Evolutionary conservation across 371 early-diverging fungal species (phyloP).

Genomic region (Mucor plumbeus): DNA sequence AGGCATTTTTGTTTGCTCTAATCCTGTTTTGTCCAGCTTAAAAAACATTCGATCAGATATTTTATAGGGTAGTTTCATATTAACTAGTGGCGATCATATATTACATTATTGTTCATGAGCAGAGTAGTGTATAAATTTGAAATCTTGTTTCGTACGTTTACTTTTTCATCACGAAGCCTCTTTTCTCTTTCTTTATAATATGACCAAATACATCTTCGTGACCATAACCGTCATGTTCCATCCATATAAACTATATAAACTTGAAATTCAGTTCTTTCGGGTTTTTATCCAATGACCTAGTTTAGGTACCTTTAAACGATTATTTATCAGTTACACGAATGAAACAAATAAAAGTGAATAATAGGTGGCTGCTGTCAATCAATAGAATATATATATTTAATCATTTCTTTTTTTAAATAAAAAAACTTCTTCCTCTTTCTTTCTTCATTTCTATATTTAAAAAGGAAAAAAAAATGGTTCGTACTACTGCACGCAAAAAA

Average conservation of each 20-base stretch:
- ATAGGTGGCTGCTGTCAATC: slow-evolving; percentile 8
- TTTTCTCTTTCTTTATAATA: too few relatives aligned
- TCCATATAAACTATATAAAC: neutral
- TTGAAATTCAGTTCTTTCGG: neutral
- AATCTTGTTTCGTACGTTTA: too few relatives aligned
- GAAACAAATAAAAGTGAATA: neutral
- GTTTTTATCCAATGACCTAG: neutral
- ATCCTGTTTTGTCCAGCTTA: too few relatives aligned
- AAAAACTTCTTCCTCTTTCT: slow-evolving; percentile 13
- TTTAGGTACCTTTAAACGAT: neutral
- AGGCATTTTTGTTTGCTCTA: too few relatives aligned
- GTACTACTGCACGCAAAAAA: slow-evolving; percentile 35
- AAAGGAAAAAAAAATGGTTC: slow-evolving; percentile 5
- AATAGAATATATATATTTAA: neutral
- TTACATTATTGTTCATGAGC: too few relatives aligned
- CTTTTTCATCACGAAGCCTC: too few relatives aligned
- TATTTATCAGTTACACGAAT: neutral
- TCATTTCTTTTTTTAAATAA: neutral
- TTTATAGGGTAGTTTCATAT: too few relatives aligned
- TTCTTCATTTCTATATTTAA: slow-evolving; percentile 1
- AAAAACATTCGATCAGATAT: too few relatives aligned
- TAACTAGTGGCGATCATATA: too few relatives aligned
- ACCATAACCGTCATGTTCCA: neutral
- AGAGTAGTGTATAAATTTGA: too few relatives aligned
- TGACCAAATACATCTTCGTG: neutral